Evolutionary conservation across 1,284 basidiomycete species (phyloP).

Genomic region (Ceratobasidium sp.): DNA sequence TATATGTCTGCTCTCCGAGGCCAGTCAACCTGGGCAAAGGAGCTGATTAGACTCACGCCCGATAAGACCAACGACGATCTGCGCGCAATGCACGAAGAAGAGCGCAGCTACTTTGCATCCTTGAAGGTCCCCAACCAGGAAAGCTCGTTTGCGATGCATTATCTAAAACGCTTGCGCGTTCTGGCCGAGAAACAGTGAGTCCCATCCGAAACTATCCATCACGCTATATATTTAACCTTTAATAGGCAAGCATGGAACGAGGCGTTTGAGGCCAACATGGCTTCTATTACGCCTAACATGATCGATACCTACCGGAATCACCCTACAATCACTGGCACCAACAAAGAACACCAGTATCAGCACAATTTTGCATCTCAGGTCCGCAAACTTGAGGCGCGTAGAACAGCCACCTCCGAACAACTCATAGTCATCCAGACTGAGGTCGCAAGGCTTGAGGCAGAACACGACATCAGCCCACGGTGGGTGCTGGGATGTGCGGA

Average conservation of each 20-base stretch:
- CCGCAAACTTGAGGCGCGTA: slow-evolving; percentile 5
- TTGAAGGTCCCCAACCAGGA: neutral
- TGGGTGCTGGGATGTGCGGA: slow-evolving; percentile 33
- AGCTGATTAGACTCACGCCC: neutral
- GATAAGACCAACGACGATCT: slow-evolving; percentile 9
- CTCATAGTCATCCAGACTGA: neutral
- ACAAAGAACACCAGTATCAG: too few species aligned
- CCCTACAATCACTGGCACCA: too few species aligned
- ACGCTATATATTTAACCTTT: too few species aligned
- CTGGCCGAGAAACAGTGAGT: slow-evolving; percentile 22
- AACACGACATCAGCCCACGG: slow-evolving; percentile 5
- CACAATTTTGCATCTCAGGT: neutral
- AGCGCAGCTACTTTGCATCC: neutral
- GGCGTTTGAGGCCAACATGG: too few species aligned
- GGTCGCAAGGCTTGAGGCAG: neutral
- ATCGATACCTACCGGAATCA: too few species aligned
- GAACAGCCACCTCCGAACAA: neutral
- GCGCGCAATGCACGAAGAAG: neutral
- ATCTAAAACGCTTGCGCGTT: slow-evolving; percentile 6
- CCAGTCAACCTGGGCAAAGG: neutral
- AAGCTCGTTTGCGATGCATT: slow-evolving; percentile 8
- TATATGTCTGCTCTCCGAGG: neutral
- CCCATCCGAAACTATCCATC: too few species aligned
- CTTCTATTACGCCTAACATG: too few species aligned
- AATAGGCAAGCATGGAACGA: neutral